Base-by-base conservation (phyloP, 1,284 basidiomycete species). In the Ganoderma lucidum region DNA sequence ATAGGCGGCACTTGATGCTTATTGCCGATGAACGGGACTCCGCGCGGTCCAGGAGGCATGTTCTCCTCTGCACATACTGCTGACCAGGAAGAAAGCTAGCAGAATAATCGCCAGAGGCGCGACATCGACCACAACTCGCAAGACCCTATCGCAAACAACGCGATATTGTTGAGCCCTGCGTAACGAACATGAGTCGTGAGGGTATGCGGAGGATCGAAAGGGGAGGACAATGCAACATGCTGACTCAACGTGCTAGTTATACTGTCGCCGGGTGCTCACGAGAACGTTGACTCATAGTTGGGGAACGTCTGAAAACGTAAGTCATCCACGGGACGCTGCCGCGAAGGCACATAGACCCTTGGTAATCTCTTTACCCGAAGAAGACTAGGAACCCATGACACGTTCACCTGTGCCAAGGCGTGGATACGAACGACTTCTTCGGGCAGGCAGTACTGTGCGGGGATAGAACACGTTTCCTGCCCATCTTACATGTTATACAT, bases 21-120 rank as follows among this genome's bases (percentile, higher is more conserved):
- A 72, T 87, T 88, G 0, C 86, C 86, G 37, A 86, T 81, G 64
- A 82, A 82, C 0, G 83, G 84, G 19, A 84, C 70, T 12, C 83
- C 83, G 8, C 78, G 70, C 42, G 84, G 84, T 0, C 85, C 85
- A 1, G 84, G 84, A 56, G 84, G 85, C 83, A 85, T 84, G 12
- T 75, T 74, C 65, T 69, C 56, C 71, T 69, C n/a, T 67, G 60
- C 37, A 62, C 58, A 60, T 74, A 62, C 55, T 71, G 65, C n/a
- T 68, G 17, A 68, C 48, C 12, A 70, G 9, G 3, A 68, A 12
- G 23, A 58, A 68, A 12, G 66, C 32, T 3, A 69, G 55, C 12
- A 62, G 2, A 0, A 41, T 59, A 5, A 73, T 53, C n/a, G 68
- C 58, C 4, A 60, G 37, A 28, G 58, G 58, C 6, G 58, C 58